phyloP scores from a whole-genome alignment of 2,329 filamentous ascomycete genomes.

The Arthrobotrys sinensis region DNA sequence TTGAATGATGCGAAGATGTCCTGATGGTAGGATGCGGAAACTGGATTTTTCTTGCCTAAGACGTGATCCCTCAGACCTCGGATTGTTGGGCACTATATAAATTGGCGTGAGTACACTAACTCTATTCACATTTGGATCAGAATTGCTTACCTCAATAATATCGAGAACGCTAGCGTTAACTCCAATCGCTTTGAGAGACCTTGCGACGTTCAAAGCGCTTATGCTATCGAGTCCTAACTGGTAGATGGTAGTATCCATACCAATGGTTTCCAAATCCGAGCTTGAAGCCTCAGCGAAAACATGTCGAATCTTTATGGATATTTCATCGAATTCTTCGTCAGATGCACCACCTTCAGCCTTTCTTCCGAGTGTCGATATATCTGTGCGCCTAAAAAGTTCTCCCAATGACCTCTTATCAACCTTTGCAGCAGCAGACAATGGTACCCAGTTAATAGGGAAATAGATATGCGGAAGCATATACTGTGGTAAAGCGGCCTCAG shows the following conservation, averaged over 20 bases:
- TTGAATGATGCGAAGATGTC: slow-evolving; percentile 53
- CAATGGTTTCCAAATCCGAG: slow-evolving; percentile 71
- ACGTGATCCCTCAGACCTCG: slow-evolving; percentile 43
- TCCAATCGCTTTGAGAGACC: slow-evolving; percentile 75
- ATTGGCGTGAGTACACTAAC: slow-evolving; percentile 6
- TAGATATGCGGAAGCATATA: slow-evolving; percentile 87
- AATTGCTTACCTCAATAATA: slow-evolving; percentile 75
- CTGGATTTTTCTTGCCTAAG: slow-evolving; percentile 45
- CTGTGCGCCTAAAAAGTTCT: slow-evolving; percentile 56
- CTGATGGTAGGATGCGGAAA: slow-evolving; percentile 36
- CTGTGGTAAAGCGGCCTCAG: slow-evolving; percentile 74
- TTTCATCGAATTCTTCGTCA: slow-evolving; percentile 69
- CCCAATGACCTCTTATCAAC: slow-evolving; percentile 75
- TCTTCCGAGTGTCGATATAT: slow-evolving; percentile 74
- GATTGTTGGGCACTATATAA: slow-evolving; percentile 48
- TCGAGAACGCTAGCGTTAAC: slow-evolving; percentile 77
- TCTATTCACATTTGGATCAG: not conserved
- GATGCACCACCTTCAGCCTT: slow-evolving; percentile 68
- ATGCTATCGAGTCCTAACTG: slow-evolving; percentile 93
- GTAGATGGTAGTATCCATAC: slow-evolving; percentile 80
- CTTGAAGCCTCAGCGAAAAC: slow-evolving; percentile 75
- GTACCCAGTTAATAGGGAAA: slow-evolving; percentile 78
- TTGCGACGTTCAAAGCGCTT: slow-evolving; percentile 83
- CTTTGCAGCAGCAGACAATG: slow-evolving; percentile 82
- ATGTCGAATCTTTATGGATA: slow-evolving; percentile 72